phyloP scores from a whole-genome alignment of 768 basidiomycete species.

The Psilocybe cubensis region DNA sequence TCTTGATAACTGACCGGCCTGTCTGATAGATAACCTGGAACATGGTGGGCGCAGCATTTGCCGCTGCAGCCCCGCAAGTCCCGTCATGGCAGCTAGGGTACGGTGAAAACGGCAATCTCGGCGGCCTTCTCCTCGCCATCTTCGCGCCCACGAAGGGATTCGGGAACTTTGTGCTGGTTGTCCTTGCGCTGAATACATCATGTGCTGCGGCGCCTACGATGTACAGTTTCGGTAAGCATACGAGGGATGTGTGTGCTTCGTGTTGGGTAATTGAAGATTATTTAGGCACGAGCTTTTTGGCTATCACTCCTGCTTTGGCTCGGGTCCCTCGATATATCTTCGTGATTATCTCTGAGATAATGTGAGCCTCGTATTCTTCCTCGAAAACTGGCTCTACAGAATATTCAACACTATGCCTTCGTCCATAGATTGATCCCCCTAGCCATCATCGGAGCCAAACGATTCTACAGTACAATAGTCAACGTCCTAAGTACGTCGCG shows the following conservation, averaged over 20 bases:
- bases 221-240: constrained; percentile 71
- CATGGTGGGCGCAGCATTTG: constrained; percentile 72
- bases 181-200: constrained; percentile 74
- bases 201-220: constrained; percentile 78
- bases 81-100: constrained; percentile 62
- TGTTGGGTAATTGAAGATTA: background rate
- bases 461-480: constrained; percentile 65
- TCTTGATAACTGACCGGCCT: background rate
- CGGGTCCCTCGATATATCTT: constrained; percentile 72
- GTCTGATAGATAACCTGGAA: constrained; percentile 43
- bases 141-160: constrained; percentile 64
- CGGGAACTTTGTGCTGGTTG: constrained; percentile 70
- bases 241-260: background rate
- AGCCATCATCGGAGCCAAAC: constrained; percentile 71
- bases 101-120: constrained; percentile 51
- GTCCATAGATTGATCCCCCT: constrained; percentile 61
- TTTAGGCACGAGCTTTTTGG: constrained; percentile 65
- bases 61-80: constrained; percentile 55
- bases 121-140: constrained; percentile 66
- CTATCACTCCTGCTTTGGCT: constrained; percentile 55
- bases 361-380: constrained; percentile 45
- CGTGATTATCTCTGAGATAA: constrained; percentile 63
- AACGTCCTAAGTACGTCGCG: constrained; percentile 61
- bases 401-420: background rate
- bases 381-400: background rate